Percentiles rank a stretch among this genome's conserved stretches.
These are phyloP conservation scores for Candida sanyaensis DNA, from an alignment of 1,139 yeast species.

Conservation along the genomic window DNA sequence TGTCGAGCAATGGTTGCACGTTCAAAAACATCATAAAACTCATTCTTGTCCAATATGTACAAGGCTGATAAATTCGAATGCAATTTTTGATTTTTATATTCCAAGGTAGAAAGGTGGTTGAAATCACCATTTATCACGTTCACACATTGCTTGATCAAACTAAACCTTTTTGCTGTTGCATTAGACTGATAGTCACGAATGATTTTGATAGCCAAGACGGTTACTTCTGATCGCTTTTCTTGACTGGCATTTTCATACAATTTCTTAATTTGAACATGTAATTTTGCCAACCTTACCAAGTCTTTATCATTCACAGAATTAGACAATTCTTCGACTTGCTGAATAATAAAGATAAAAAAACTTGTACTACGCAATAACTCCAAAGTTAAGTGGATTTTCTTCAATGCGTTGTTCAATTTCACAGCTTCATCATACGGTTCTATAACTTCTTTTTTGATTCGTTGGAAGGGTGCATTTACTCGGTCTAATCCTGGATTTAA, in stretches of 20 bases:
- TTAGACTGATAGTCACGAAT: constrained; percentile 34
- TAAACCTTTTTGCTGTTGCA: constrained; percentile 23
- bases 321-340: constrained; percentile 53
- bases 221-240: constrained; percentile 13
- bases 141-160: constrained; percentile 24
- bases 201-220: constrained; percentile 26
- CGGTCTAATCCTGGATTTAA: constrained; percentile 58
- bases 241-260: constrained; percentile 21
- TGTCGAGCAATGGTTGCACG: constrained; percentile 31
- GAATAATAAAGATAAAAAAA: constrained; percentile 65
- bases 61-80: constrained; percentile 35
- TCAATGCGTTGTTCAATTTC: constrained; percentile 63
- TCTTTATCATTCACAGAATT: constrained; percentile 19
- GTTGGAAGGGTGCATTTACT: constrained; percentile 59
- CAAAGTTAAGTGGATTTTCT: constrained; percentile 69
- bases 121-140: constrained; percentile 29
- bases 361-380: constrained; percentile 67
- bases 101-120: constrained; percentile 28
- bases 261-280: constrained; percentile 28
- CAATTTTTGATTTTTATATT: constrained; percentile 23
- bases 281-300: constrained; percentile 32
- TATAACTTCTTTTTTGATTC: constrained; percentile 69
- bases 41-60: constrained; percentile 27
- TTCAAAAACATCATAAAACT: constrained; percentile 30
- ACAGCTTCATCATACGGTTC: constrained; percentile 67